These are phyloP conservation scores for Tilletiopsis washingtonensis DNA, from an alignment of 1,284 basidiomycete genomes.

Conservation along the genomic window DNA sequence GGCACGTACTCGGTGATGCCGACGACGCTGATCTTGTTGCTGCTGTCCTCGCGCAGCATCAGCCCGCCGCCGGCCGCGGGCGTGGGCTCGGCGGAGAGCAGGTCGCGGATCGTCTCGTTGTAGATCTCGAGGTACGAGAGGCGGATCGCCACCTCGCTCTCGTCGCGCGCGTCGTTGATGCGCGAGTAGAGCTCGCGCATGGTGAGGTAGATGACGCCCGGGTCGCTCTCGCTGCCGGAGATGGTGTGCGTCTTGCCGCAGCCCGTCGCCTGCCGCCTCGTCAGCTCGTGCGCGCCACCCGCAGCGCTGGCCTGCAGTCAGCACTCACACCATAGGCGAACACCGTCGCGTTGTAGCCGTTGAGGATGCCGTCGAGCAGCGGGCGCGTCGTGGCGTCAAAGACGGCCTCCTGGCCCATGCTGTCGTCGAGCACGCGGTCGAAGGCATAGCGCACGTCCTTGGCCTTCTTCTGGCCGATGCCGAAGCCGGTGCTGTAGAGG, in stretches of 20 bases:
- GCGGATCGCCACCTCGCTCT: slow-evolving; percentile 39
- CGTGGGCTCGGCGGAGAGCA: slow-evolving; percentile 39
- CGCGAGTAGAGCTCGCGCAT: slow-evolving; percentile 45
- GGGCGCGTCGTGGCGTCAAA: slow-evolving; percentile 42
- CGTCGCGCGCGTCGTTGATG: slow-evolving; percentile 31
- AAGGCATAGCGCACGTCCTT: slow-evolving; percentile 45
- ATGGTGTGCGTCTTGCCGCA: slow-evolving; percentile 48
- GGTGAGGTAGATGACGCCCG: slow-evolving; percentile 46
- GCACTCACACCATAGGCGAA: slow-evolving; percentile 43
- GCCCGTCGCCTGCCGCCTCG: slow-evolving; percentile 29
- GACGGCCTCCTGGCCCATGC: slow-evolving; percentile 32
- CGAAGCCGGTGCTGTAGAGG: slow-evolving; percentile 13
- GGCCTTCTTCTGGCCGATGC: slow-evolving; percentile 5
- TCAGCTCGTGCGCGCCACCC: not conserved
- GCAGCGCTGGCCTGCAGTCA: not conserved
- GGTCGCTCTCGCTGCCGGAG: slow-evolving; percentile 39
- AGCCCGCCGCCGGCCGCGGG: slow-evolving; percentile 36
- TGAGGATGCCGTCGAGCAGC: slow-evolving; percentile 39
- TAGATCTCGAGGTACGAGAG: slow-evolving; percentile 47
- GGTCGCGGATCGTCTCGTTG: slow-evolving; percentile 45
- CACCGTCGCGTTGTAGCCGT: slow-evolving; percentile 45
- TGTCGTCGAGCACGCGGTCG: slow-evolving; percentile 42
- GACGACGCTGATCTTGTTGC: slow-evolving; percentile 44
- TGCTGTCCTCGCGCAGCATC: slow-evolving; percentile 38
- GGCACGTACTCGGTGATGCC: slow-evolving; percentile 46